phyloP scores from a whole-genome alignment of 495 filamentous ascomycete species.

The Aspergillus ostianus region DNA sequence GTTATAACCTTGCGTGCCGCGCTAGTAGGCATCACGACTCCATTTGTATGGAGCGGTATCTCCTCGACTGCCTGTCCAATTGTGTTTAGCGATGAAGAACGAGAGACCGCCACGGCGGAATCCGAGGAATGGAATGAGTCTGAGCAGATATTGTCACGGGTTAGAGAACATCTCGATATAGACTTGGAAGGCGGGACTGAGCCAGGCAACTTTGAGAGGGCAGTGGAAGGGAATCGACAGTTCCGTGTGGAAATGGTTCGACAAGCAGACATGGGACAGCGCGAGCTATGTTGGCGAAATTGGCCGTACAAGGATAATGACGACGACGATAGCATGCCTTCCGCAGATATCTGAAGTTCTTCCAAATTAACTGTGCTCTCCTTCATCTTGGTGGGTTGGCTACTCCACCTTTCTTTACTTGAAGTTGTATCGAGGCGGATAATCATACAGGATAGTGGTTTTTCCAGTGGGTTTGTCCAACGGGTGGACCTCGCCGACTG shows the following conservation, averaged over 20 bases:
- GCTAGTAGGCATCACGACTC: conserved; percentile 32
- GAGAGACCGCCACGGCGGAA: conserved; percentile 28
- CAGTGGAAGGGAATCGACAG: conserved; percentile 20
- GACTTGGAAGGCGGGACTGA: conserved; percentile 34
- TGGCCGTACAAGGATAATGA: conserved; percentile 37
- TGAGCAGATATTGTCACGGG: conserved; percentile 25
- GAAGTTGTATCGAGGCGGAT: too few relatives aligned
- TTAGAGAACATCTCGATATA: conserved; percentile 29
- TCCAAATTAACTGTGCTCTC: too few relatives aligned
- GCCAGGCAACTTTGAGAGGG: conserved; percentile 31
- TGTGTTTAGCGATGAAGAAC: conserved; percentile 29
- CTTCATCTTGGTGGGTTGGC: too few relatives aligned
- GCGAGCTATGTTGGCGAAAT: conserved; percentile 28
- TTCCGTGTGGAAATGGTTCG: conserved; percentile 29
- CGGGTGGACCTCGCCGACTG: too few relatives aligned
- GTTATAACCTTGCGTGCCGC: conserved; percentile 35
- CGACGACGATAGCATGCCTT: not conserved
- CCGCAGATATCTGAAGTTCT: too few relatives aligned
- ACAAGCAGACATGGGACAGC: conserved; percentile 24
- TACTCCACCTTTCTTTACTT: too few relatives aligned
- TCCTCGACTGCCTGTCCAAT: conserved; percentile 28
- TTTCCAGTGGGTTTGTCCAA: too few relatives aligned
- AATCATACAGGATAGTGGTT: too few relatives aligned
- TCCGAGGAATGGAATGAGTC: conserved; percentile 38
- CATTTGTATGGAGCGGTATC: conserved; percentile 28